Evolutionary conservation across 2,329 filamentous ascomycete species (phyloP).

Genomic region (Exophiala viscosa): DNA sequence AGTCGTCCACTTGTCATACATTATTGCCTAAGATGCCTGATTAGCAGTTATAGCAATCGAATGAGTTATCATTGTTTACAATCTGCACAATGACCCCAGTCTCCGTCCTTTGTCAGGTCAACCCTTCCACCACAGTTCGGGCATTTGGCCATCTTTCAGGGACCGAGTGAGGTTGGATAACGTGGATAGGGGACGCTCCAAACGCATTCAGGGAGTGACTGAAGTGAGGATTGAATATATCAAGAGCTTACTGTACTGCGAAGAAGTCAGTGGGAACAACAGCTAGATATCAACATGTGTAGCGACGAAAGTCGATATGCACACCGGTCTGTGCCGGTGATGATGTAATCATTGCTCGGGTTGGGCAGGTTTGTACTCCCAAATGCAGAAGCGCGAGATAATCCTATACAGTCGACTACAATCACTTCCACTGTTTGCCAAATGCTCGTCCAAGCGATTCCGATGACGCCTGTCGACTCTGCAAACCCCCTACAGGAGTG

Average conservation of each 20-base stretch:
- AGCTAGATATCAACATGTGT: too few species aligned
- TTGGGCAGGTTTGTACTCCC: not conserved
- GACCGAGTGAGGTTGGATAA: not conserved
- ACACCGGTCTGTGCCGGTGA: not conserved
- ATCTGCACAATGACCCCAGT: slow-evolving; percentile 26
- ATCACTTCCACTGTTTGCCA: slow-evolving; percentile 18
- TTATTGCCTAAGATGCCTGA: slow-evolving; percentile 11
- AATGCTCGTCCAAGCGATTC: slow-evolving; percentile 54
- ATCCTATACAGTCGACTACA: not conserved
- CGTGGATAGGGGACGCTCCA: not conserved
- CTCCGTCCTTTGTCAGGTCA: slow-evolving; percentile 25
- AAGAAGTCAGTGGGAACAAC: too few species aligned
- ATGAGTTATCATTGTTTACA: slow-evolving; percentile 8
- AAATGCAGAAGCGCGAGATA: not conserved
- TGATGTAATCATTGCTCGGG: not conserved
- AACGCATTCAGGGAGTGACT: too few species aligned
- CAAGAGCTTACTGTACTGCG: too few species aligned
- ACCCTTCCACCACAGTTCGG: slow-evolving; percentile 24
- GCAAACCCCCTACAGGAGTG: slow-evolving; percentile 50
- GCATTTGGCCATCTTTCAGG: slow-evolving; percentile 19
- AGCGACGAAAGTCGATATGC: too few species aligned
- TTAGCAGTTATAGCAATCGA: not conserved
- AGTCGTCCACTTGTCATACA: slow-evolving; percentile 4
- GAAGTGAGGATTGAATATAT: not conserved
- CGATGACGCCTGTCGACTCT: slow-evolving; percentile 91